Conservation (phyloP, 805 yeast genomes). For the Pichia cephalocereana region DNA sequence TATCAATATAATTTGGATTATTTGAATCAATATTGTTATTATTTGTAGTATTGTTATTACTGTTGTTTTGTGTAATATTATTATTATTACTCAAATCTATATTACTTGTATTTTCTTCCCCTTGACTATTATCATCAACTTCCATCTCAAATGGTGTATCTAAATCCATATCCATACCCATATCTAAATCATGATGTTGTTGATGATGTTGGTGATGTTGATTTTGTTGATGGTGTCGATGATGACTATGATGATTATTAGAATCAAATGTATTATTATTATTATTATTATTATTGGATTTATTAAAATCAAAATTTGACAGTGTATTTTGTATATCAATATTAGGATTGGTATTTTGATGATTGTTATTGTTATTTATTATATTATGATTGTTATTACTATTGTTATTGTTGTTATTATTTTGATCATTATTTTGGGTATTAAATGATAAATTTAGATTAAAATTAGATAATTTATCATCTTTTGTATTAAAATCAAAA, state of each 20-base stretch:
- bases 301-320: slow-evolving; percentile 17
- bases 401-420: slow-evolving; percentile 9
- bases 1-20: slow-evolving; percentile 75
- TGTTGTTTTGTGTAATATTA: too few relatives aligned
- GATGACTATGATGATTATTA: slow-evolving; percentile 2
- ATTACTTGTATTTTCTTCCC: background rate
- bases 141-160: slow-evolving; percentile 28
- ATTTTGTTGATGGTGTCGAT: background rate
- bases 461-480: slow-evolving; percentile 1
- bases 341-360: background rate
- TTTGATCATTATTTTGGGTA: slow-evolving; percentile 2
- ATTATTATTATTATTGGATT: background rate
- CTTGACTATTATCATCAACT: slow-evolving; percentile 16
- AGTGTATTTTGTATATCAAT: slow-evolving; percentile 7
- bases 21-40: slow-evolving; percentile 19
- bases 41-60: slow-evolving; percentile 16
- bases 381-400: background rate
- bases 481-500: slow-evolving; percentile 5
- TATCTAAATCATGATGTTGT: slow-evolving; percentile 2
- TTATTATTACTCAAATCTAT: too few relatives aligned
- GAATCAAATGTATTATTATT: background rate
- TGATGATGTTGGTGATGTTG: slow-evolving; percentile 8
- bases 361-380: slow-evolving; percentile 4
- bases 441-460: slow-evolving; percentile 6
- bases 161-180: slow-evolving; percentile 6